Evolutionary conservation across 2,329 filamentous ascomycete species (phyloP).

Genomic region (Neonectria ditissima): DNA sequence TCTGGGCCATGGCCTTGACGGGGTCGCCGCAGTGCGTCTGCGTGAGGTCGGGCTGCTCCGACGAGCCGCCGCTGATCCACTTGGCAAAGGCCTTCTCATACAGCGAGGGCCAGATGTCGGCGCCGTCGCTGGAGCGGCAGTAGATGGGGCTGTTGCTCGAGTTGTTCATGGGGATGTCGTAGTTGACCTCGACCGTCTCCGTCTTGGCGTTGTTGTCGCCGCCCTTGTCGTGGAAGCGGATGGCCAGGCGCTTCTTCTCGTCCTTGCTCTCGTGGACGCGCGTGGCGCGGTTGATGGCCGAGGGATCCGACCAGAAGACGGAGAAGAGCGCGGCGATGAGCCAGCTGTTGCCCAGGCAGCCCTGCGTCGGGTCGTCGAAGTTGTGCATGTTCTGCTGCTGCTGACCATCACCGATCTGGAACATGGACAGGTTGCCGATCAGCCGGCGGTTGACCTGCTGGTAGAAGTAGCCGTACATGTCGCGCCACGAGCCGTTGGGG

Average conservation of each 20-base stretch:
- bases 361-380: constrained; percentile 59
- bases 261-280: constrained; percentile 40
- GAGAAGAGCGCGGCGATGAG: constrained; percentile 59
- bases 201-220: constrained; percentile 55
- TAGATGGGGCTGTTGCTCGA: constrained; percentile 56
- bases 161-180: constrained; percentile 58
- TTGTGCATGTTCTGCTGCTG: constrained; percentile 31
- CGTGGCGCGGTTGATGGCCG: constrained; percentile 54
- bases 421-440: constrained; percentile 48
- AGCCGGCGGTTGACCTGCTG: constrained; percentile 47
- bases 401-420: constrained; percentile 41
- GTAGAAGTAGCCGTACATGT: constrained; percentile 53
- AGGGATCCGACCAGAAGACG: constrained; percentile 58
- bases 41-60: constrained; percentile 55
- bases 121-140: constrained; percentile 54
- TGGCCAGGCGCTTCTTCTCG: constrained; percentile 45
- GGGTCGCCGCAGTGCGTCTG: constrained; percentile 56
- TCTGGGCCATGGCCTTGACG: constrained; percentile 59
- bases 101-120: constrained; percentile 58
- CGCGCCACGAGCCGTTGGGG: constrained; percentile 56
- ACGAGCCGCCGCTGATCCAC: constrained; percentile 52
- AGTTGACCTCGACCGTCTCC: constrained; percentile 56
- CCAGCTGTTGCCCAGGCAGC: constrained; percentile 56
- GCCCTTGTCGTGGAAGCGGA: constrained; percentile 59
- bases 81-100: constrained; percentile 63